Evolutionary conservation across 257 asterid genomes (phyloP), one percentile per base, ranked within the genome.

Genomic region (Thymus quinquecostatus): DNA sequence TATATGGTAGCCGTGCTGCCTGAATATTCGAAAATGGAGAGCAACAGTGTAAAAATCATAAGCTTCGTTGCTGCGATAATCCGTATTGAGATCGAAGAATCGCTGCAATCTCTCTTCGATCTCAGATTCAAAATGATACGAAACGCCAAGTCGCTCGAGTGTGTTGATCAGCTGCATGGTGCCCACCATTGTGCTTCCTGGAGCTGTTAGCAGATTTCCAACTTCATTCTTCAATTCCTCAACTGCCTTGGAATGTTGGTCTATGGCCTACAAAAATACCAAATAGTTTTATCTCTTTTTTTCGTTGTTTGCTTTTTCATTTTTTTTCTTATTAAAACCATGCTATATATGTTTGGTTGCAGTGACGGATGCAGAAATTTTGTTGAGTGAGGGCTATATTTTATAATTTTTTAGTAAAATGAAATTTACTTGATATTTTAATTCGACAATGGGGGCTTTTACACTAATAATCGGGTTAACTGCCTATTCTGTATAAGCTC

Each of bases 41-140:
- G 75, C 21, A 32, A 49, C 69, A 6, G 69, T 71, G 69, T 71
- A 21, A 61, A 71, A 60, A 21, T 60, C 75, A 49, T 45, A 60
- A 34, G 36, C 38, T 6, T 59, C 68, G 13, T 27, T 10, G 2
- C 7, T 3, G 3, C 28, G 0, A 60, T 71, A 28, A 27, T 55
- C 30, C 21, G 21, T 21, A 1, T 28, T 28, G 36, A 28, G 36
- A 27, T 55, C 13, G 74, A 69, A 69, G 8, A 41, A 12, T 10
- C 27, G 66, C 29, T 69, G 33, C 32, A 69, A n/a, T 21, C 53
- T 63, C 0, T 61, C 48, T 64, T 72, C 70, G 34, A 72, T 62
- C 76, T 72, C 77, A 0, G 12, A 28, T 55, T 72, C 59, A 43
- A 72, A 72, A 50, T 72, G 77, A 30, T 72, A 72, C 0, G 77